These are phyloP conservation scores for Aspergillus amoenus DNA, from an alignment of 2,329 filamentous ascomycete genomes.

Conservation along the genomic window DNA sequence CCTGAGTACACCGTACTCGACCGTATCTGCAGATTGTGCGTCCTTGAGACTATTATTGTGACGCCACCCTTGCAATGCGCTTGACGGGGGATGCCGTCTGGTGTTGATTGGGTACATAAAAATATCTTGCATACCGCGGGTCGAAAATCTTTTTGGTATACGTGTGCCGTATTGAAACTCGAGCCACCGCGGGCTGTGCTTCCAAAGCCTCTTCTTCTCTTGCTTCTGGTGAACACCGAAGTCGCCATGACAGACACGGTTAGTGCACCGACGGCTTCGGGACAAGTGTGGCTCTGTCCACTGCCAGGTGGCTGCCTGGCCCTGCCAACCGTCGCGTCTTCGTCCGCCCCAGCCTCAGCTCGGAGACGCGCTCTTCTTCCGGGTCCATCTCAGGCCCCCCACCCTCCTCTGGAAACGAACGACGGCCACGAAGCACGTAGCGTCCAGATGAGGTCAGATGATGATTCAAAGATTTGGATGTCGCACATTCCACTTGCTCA, in stretches of 20 bases:
- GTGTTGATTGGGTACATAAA: constrained; percentile 2
- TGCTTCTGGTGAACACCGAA: neutral
- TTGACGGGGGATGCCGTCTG: neutral
- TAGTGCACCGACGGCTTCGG: constrained; percentile 6
- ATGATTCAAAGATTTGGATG: neutral
- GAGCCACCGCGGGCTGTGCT: constrained; percentile 5
- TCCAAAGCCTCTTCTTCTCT: constrained; percentile 17
- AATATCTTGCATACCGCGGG: neutral
- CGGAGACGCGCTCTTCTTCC: constrained; percentile 27
- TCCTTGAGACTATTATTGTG: neutral
- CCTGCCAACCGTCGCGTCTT: constrained; percentile 14
- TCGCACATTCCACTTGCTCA: too few species aligned
- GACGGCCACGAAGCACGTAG: neutral
- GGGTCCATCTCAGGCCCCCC: constrained; percentile 9
- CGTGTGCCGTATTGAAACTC: neutral
- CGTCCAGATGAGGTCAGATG: constrained; percentile 15
- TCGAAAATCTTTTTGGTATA: neutral
- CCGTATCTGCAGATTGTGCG: neutral
- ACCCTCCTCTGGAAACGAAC: neutral
- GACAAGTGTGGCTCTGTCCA: constrained; percentile 2
- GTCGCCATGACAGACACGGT: constrained; percentile 2
- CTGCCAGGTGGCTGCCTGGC: constrained; percentile 11
- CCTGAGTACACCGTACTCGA: neutral
- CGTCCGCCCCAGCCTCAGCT: constrained; percentile 21
- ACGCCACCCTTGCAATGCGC: neutral